Percentiles rank a stretch among this genome's conserved stretches.
These are phyloP conservation scores for Strobilomyces dryophilus DNA, from an alignment of 768 basidiomycete genomes.

Conservation along the genomic window DNA sequence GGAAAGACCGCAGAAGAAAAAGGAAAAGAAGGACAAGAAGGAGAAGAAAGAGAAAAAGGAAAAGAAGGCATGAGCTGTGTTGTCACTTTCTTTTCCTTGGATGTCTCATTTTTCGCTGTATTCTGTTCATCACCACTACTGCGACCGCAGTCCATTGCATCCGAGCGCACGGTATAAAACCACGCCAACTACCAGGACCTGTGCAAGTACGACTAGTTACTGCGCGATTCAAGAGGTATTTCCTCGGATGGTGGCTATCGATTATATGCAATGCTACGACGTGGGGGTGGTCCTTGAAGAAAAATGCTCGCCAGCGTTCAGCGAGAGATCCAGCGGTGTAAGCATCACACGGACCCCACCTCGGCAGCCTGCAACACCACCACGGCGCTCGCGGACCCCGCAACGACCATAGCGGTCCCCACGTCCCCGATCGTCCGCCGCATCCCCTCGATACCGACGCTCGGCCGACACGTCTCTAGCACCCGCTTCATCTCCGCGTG, in stretches of 20 bases:
- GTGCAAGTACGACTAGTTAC: background rate
- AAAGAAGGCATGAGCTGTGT: too few relatives aligned
- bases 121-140: too few relatives aligned
- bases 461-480: slow-evolving; percentile 38
- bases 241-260: background rate
- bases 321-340: background rate
- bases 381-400: slow-evolving; percentile 49
- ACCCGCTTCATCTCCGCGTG: slow-evolving; percentile 63
- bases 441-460: slow-evolving; percentile 32
- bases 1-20: too few relatives aligned
- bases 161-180: too few relatives aligned
- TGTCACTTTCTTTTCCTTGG: too few relatives aligned
- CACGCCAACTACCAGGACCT: too few relatives aligned
- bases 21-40: too few relatives aligned
- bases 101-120: too few relatives aligned
- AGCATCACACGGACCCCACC: background rate
- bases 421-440: slow-evolving; percentile 85
- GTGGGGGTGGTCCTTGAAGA: too few relatives aligned
- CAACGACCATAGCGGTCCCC: slow-evolving; percentile 71
- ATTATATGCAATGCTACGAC: background rate
- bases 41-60: too few relatives aligned
- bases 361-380: slow-evolving; percentile 67
- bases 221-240: background rate
- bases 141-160: too few relatives aligned
- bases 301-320: background rate